Evolutionary conservation across 371 early-diverging fungal species (phyloP).

Genomic region (Capillidium rhysosporum): DNA sequence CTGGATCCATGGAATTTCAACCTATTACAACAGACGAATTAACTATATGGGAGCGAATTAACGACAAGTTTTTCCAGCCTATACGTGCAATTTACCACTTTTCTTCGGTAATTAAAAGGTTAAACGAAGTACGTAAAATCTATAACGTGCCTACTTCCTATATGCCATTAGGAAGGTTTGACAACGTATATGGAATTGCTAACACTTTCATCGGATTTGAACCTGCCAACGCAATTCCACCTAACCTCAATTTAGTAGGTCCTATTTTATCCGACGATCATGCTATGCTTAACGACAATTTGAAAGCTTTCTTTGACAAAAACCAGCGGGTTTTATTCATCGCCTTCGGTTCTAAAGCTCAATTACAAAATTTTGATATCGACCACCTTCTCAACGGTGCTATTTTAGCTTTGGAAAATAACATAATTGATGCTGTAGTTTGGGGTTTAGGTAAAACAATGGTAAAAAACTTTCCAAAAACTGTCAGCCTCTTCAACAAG

Average conservation of each 20-base stretch:
- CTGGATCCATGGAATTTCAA: background rate
- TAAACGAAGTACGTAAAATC: background rate
- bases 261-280: constrained; percentile 2
- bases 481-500: background rate
- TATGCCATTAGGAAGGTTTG: background rate
- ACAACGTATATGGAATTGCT: background rate
- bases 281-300: background rate
- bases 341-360: background rate
- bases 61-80: background rate
- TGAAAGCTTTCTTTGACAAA: background rate
- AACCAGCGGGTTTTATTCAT: background rate
- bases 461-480: background rate
- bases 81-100: background rate
- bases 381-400: background rate
- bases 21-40: background rate
- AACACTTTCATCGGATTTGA: constrained; percentile 1
- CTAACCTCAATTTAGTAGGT: background rate
- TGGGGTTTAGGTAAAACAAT: constrained; percentile 4
- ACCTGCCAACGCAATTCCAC: background rate
- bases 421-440: constrained; percentile 1
- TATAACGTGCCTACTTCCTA: background rate
- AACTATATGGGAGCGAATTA: background rate
- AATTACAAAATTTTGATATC: background rate
- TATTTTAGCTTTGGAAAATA: background rate
- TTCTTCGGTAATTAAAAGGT: background rate